Evolutionary conservation across 2,329 filamentous ascomycete genomes (phyloP), one percentile per base, ranked within the genome.

Genomic region (Talaromyces pinophilus): DNA sequence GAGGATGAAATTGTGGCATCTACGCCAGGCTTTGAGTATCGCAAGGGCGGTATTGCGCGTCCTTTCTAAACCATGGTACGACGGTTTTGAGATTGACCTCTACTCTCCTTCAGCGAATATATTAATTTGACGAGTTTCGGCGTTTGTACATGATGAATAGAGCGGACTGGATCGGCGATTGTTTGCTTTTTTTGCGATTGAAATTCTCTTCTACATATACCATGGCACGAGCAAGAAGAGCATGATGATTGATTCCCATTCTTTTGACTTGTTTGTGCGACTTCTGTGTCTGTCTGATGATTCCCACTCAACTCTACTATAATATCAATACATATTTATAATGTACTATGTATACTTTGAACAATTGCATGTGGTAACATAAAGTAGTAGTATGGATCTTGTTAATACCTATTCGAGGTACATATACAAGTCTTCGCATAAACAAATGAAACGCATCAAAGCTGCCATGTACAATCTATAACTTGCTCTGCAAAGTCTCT

Each of bases 401-500:
- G 25, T 25, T 25, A 25, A 4, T 25, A 25, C 25, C 25, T 25
- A 25, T 25, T 25, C 25, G 25, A 25, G 25, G 25, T 25, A 25
- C 25, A 25, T 25, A 25, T 4, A 25, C 25, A 25, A 25, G 3
- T 25, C 25, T 25, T 25, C 25, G 25, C 15, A 59, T 59, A 7
- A 17, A 28, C n/a, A 59, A 38, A 35, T 35, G 52, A 13, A 40
- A 40, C 17, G 15, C 22, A n/a, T 5, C 38, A 60, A 38, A 15
- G 19, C 4, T 19, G 11, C 5, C 22, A 15, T 42, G 22, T 30
- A 60, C 25, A 30, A 46, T 46, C 22, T 60, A 60, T 25, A 60
- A 25, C 38, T 90, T 91, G 70, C 87, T 83, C 67, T 83, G 77
- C 5, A 85, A 80, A 62, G 57, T 3, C 71, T 68, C 44, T 69